phyloP scores from a whole-genome alignment of 2,329 filamentous ascomycete genomes.

The Ophiosphaerella narmari region DNA sequence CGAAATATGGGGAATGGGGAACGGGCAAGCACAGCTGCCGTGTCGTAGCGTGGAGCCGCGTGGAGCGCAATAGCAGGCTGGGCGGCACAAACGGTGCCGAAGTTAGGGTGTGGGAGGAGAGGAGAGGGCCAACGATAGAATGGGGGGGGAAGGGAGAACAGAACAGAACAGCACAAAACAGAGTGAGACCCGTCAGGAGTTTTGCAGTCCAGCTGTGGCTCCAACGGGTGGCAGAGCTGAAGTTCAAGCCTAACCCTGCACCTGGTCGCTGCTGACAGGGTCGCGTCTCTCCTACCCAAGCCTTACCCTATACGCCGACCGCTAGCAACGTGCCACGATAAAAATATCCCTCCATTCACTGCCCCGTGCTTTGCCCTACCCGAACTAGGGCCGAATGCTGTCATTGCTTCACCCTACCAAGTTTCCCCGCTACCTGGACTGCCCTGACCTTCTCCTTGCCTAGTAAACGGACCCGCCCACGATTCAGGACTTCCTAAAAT shows the following conservation, averaged over 20 bases:
- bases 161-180: neutral
- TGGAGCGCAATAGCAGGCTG: too few species aligned
- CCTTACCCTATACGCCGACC: neutral
- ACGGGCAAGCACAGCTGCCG: conserved; percentile 23
- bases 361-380: conserved; percentile 2
- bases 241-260: conserved; percentile 9
- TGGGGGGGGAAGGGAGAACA: neutral
- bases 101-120: neutral
- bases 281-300: neutral
- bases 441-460: conserved; percentile 1
- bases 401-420: too few species aligned
- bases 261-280: conserved; percentile 8
- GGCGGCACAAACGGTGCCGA: neutral
- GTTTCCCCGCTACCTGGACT: neutral
- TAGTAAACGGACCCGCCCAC: conserved; percentile 12
- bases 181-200: conserved; percentile 10
- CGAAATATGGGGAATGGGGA: conserved; percentile 31
- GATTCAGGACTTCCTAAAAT: conserved; percentile 16
- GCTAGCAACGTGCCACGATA: conserved; percentile 15
- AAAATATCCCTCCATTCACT: conserved; percentile 24
- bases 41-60: conserved; percentile 9
- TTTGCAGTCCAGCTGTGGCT: conserved; percentile 15
- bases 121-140: neutral
- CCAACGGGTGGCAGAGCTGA: conserved; percentile 22
- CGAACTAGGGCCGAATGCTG: conserved; percentile 15